Percentiles rank a stretch among this genome's conserved stretches.
These are phyloP conservation scores for Nematocida sp. DNA, from an alignment of 371 early-diverging fungal species.

Conservation along the genomic window DNA sequence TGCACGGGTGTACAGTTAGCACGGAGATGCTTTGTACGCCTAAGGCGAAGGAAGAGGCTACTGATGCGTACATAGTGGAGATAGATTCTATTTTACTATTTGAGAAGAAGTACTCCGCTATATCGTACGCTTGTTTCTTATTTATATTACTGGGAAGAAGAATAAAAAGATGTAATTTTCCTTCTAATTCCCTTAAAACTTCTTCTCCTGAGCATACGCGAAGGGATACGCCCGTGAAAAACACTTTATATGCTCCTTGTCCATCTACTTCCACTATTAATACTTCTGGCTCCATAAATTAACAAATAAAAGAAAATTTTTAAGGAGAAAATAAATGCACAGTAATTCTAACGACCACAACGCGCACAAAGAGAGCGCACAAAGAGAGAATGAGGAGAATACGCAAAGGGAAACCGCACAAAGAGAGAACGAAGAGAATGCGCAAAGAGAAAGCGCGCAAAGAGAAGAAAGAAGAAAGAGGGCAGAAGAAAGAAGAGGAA, in stretches of 20 bases:
- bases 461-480: background rate
- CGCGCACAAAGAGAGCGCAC: background rate
- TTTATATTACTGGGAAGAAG: slow-evolving; percentile 26
- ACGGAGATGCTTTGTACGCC: slow-evolving; percentile 29
- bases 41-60: slow-evolving; percentile 41
- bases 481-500: background rate
- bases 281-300: slow-evolving; percentile 48
- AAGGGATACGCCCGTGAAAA: slow-evolving; percentile 36
- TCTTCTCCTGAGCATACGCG: slow-evolving; percentile 17
- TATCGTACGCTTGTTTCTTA: slow-evolving; percentile 4
- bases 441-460: background rate
- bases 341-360: too few relatives aligned
- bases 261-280: slow-evolving; percentile 48
- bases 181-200: background rate
- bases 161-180: slow-evolving; percentile 48
- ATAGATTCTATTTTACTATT: slow-evolving; percentile 31
- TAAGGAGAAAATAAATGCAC: slow-evolving; percentile 22
- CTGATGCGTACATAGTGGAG: slow-evolving; percentile 52
- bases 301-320: slow-evolving; percentile 54
- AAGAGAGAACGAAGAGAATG: background rate
- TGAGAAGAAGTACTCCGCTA: slow-evolving; percentile 28
- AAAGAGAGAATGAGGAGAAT: background rate
- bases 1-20: background rate
- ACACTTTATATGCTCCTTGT: slow-evolving; percentile 22
- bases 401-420: background rate